Base-by-base conservation (phyloP, 257 asterid species). In the Fraxinus pennsylvanica region DNA sequence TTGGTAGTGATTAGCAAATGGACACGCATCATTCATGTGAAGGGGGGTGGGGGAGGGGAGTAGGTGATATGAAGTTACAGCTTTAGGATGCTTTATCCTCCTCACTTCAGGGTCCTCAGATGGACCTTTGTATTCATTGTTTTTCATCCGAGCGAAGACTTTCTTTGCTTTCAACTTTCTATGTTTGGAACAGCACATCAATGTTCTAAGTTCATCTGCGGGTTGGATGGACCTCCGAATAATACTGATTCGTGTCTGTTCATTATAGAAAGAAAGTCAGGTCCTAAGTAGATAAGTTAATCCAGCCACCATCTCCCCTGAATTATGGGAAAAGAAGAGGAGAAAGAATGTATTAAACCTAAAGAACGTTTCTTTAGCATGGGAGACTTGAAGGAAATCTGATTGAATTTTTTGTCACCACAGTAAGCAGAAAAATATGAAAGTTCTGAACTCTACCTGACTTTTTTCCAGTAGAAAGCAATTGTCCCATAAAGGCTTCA, bases 401-500 rank as follows among this genome's bases (percentile, higher is more conserved):
- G 71, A 70, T 50, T 57, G 1, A 59, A 75, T 29, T 19, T 14
- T 33, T 59, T 15, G 5, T 6, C 2, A 5, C 4, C 3, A 15
- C 0, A 67, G n/a, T 38, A 70, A 65, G 22, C 52, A 73, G 38
- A 68, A 81, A 27, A n/a, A 21, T n/a, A 19, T 10, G 36, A 32
- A 72, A 82, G 41, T 68, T 71, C 35, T 63, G 67, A 57, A 72
- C 22, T 50, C 57, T 77, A 88, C 96, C 90, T 87, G 86, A 79
- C 82, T 50, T 39, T 78, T 78, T 71, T 43, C 80, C 25, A 35
- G 75, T 30, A 69, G 50, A 77, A 77, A 76, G 86, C 78, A 74
- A 45, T 72, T 83, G 65, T 84, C 82, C 75, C 78, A 82, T 69
- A 80, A 80, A 39, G 84, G 79, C 83, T 84, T 81, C 79, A 82